Percentiles rank a stretch among this genome's conserved stretches.
phyloP scores from a whole-genome alignment of 2,329 filamentous ascomycete genomes.

The Emmonsiellopsis sp. region DNA sequence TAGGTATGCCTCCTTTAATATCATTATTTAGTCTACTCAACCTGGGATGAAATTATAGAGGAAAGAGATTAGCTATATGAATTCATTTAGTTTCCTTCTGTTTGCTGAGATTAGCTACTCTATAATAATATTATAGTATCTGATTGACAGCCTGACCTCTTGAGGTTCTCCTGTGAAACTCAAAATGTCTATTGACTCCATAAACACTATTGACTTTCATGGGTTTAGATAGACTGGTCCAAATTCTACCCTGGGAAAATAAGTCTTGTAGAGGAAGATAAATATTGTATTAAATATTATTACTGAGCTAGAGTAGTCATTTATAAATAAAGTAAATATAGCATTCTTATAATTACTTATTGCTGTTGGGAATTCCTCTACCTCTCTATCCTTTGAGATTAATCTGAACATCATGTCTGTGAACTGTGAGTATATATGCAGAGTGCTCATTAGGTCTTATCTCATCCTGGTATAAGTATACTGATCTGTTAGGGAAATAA shows the following conservation, averaged over 20 bases:
- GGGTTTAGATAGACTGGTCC: background rate
- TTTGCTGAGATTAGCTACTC: no score
- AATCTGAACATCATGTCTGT: no score
- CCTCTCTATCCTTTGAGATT: no score
- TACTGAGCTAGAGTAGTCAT: no score
- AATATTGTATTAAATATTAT: no score
- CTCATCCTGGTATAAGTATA: no score
- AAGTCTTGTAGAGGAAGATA: background rate
- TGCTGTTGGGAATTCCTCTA: no score
- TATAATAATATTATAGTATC: no score
- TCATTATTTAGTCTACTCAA: background rate
- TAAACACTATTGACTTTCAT: background rate
- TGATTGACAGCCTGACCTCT: background rate
- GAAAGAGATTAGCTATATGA: background rate
- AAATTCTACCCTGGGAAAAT: background rate
- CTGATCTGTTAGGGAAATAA: no score
- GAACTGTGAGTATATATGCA: no score
- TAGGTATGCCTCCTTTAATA: background rate
- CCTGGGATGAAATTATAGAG: background rate
- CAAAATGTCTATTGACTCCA: background rate
- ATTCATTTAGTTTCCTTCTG: background rate
- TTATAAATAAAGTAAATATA: no score
- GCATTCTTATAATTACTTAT: rapidly evolving
- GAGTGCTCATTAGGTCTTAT: no score
- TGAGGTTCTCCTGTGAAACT: background rate